phyloP scores from a whole-genome alignment of 768 basidiomycete genomes.

The Podaxis sp. region DNA sequence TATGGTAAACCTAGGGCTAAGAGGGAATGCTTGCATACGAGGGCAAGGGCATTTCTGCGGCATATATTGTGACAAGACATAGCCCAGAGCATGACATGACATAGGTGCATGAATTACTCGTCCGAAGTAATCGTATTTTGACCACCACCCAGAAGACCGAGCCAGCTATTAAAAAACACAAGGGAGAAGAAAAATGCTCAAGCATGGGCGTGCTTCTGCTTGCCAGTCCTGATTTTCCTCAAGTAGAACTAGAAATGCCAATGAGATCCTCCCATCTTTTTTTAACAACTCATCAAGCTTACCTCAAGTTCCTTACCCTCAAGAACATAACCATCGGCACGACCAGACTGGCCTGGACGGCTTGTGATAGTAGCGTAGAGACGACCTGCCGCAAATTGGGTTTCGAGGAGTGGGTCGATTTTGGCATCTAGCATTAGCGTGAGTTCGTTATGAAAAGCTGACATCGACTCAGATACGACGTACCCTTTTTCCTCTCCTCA shows the following conservation, averaged over 20 bases:
- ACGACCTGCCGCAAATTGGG: constrained; percentile 91
- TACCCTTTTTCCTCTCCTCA: constrained; percentile 90
- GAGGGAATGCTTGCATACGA: not conserved
- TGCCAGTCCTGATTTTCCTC: constrained; percentile 88
- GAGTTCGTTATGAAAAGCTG: not conserved
- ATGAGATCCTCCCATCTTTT: not conserved
- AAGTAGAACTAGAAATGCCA: constrained; percentile 72
- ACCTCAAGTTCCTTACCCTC: constrained; percentile 99
- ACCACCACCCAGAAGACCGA: constrained; percentile 17
- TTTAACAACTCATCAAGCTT: constrained; percentile 15
- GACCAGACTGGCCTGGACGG: constrained; percentile 95
- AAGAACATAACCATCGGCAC: constrained; percentile 94
- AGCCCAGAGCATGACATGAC: constrained; percentile 2
- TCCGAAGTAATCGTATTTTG: constrained; percentile 10
- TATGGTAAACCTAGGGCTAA: not conserved
- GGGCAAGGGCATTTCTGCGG: not conserved
- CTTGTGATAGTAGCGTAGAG: constrained; percentile 91
- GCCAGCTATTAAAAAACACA: constrained; percentile 10
- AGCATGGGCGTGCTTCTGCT: constrained; percentile 86
- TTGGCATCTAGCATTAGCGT: constrained; percentile 64
- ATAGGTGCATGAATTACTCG: constrained; percentile 1
- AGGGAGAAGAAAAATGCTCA: constrained; percentile 17
- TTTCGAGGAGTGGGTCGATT: constrained; percentile 84
- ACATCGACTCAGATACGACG: constrained; percentile 11
- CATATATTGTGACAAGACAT: constrained; percentile 10